Base-by-base conservation (phyloP, 2,329 filamentous ascomycete species). In the Cytospora mali region DNA sequence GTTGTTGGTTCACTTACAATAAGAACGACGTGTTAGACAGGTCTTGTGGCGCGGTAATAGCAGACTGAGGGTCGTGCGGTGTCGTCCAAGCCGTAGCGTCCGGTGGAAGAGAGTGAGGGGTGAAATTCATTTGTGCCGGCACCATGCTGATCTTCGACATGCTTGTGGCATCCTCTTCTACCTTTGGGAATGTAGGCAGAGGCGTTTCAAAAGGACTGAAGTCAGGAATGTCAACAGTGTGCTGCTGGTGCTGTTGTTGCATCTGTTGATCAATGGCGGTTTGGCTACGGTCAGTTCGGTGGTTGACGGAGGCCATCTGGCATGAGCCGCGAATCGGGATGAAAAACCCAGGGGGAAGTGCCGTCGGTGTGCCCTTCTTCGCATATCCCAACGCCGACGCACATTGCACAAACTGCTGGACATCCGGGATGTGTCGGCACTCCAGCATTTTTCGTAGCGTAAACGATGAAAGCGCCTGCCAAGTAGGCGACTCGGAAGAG, bases 391-490 rank as follows among this genome's bases (percentile, higher is more conserved):
- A 27, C 1, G 25, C 75, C 76, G n/a, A 79, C 68, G 77, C 75
- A 59, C 76, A 77, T 50, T 77, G 74, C 11, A 80, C 71, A 10
- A 80, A 68, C 16, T 74, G 67, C 31, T 74, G 70, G 6, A 77
- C 54, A 58, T 80, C 75, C 25, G 73, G 74, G 18, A 81, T 71
- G 64, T 81, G 79, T 3, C 78, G 73, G 23, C 77, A 79, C 66
- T 81, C 79, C 4, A 81, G 74, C 48, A 75, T 74, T 64, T 80
- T 81, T 16, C 78, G 72, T 35, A 80, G 66, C 6, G 77, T 73
- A 33, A 73, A 74, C 18, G 77, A 80, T 4, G 74, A 75, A 42
- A 78, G 75, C 2, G 78, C 76, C 50, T 75, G 72, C 79, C 80
- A 81, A 11, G 71, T 67, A 31, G 80, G 66, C 14, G 71, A 69